Base-by-base conservation (phyloP, 2,329 filamentous ascomycete species). In the Colletotrichum sp. region DNA sequence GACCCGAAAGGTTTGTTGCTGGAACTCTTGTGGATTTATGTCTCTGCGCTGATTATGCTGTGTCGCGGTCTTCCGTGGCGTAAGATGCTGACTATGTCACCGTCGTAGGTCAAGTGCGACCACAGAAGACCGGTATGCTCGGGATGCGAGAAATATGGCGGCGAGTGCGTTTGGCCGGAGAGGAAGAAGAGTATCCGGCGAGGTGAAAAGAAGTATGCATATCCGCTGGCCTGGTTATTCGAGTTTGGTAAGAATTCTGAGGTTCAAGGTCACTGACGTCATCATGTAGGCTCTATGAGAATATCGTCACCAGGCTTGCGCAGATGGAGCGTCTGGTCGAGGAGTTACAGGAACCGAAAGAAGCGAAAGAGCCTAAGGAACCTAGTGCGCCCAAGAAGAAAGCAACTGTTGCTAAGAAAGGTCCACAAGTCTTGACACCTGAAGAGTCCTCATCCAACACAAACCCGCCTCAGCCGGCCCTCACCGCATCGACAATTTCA, bases 311-410 rank as follows among this genome's bases (percentile, higher is more conserved):
- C 32, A 59, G 69, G 9, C 19, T 71, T 7, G 69, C 39, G 16
- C 69, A 71, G 44, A 71, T 71, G 69, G 69, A 71, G 34, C 39
- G 39, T 11, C 30, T 71, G 12, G 69, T 71, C 2, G 49, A 71
- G 25, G 62, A 71, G 11, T 30, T 71, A 4, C 69, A 71, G 6
- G 59, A 30, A 55, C 25, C 65, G 25, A 32, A 55, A 27, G 13
- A 25, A 5, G 6, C 15, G 8, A 16, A 22, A 6, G n/a, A 52
- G 11, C 39, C 39, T 6, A 49, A 49, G 39, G 9, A 49, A 22
- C 39, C 39, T 13, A 52, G 44, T 22, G 44, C 8, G 22, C 25
- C 25, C 13, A 59, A 19, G 55, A 59, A 29, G 55, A 59, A 25
- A 59, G 8, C 22, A 29, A 52, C n/a, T 22, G 44, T 13, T 52